Base-by-base conservation (phyloP, 495 filamentous ascomycete genomes). In the Darksidea phi region DNA sequence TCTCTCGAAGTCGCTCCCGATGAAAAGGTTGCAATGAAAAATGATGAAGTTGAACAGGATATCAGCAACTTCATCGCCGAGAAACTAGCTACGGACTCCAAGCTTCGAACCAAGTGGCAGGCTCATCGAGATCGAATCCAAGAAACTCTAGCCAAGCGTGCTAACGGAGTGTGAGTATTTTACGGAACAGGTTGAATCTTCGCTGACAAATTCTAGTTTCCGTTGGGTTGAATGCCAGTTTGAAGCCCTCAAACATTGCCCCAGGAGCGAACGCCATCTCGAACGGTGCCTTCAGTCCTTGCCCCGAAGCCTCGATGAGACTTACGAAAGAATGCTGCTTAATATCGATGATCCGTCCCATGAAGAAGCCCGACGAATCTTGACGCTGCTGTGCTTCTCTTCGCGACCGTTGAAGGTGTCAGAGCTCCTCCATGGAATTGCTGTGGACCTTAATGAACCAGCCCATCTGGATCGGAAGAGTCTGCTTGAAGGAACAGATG, bases 161-260 rank as follows among this genome's bases (percentile, higher is more conserved):
- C 75, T 10, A 52, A 70, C 24, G 75, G 74, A 62, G 72, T 78
- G 73, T 77, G 67, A 43, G 72, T 69, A 20, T 46, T 48, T 21
- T 6, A 17, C 25, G 15, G n/a, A 26, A 41, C 8, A 20, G 34
- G 28, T 60, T 49, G 15, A 21, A n/a, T 24, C 13, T 41, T 57
- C 8, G 57, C 53, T 65, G 5, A 68, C 26, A 15, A 25, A 13
- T 36, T 61, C 56, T 45, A 78, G 76, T 15, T 78, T 78, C 54
- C 68, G 72, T 48, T 76, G 74, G 64, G 71, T 74, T 28, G 70
- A 70, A 61, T 76, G 70, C 63, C 75, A 78, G 46, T 67, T 78
- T 21, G 61, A 69, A 1, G 66, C 62, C 0, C 47, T 78, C 6
- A 37, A 51, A 42, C 55, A 54, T n/a, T 72, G 71, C 36, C 66